Conservation (phyloP, 371 early-diverging fungal species). For the Lichtheimia hyalospora region DNA sequence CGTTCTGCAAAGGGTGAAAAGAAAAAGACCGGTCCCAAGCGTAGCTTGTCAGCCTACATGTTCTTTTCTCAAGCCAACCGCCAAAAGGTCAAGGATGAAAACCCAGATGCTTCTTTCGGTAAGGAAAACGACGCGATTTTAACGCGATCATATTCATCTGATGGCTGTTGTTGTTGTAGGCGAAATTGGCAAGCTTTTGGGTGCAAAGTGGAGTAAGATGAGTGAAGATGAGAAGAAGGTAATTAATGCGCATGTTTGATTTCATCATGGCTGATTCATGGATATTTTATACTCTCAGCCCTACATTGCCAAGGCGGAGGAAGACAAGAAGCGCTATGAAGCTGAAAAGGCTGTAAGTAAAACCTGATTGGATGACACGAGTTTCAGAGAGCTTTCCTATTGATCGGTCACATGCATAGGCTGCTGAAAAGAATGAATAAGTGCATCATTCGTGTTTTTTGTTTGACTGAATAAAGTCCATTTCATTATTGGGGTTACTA, state of each 20-base stretch:
- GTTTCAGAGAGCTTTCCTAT: too few species aligned
- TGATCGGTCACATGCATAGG: too few species aligned
- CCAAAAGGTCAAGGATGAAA: slow-evolving; percentile 59
- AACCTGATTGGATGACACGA: not conserved
- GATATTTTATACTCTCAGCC: slow-evolving; percentile 26
- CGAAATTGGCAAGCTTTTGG: slow-evolving; percentile 73
- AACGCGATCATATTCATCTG: too few species aligned
- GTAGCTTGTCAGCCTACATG: slow-evolving; percentile 77
- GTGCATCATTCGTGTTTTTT: too few species aligned
- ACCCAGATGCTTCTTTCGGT: slow-evolving; percentile 77
- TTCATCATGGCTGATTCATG: not conserved
- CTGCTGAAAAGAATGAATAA: too few species aligned
- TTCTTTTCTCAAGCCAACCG: slow-evolving; percentile 75
- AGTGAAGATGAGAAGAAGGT: slow-evolving; percentile 61
- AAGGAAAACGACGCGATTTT: not conserved
- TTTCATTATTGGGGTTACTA: too few species aligned
- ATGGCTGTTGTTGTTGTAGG: slow-evolving; percentile 30
- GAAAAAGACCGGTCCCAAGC: slow-evolving; percentile 80
- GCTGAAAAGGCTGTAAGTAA: slow-evolving; percentile 62
- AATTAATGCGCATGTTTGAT: slow-evolving; percentile 3
- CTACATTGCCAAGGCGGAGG: slow-evolving; percentile 52
- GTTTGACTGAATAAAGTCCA: too few species aligned
- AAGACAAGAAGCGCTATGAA: slow-evolving; percentile 79
- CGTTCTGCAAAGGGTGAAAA: slow-evolving; percentile 37
- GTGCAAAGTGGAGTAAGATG: slow-evolving; percentile 74